Evolutionary conservation across 495 filamentous ascomycete species (phyloP).

Genomic region (Aspergillus hancockii): DNA sequence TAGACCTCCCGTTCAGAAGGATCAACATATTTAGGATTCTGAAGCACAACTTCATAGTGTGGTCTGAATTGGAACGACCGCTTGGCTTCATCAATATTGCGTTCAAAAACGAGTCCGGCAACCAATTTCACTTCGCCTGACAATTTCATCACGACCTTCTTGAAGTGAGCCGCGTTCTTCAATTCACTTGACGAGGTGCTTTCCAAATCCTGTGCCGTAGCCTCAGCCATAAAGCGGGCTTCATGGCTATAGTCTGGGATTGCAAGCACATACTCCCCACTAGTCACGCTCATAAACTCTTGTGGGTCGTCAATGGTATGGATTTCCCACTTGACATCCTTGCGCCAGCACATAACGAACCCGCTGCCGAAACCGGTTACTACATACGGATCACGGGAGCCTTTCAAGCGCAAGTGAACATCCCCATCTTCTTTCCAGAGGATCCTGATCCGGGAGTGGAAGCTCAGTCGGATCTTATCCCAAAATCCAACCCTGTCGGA

Average conservation of each 20-base stretch:
- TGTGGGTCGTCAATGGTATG: conserved; percentile 79
- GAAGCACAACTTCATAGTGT: conserved; percentile 89
- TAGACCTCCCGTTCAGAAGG: conserved; percentile 60
- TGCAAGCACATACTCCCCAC: conserved; percentile 89
- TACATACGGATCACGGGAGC: conserved; percentile 87
- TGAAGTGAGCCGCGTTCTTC: conserved; percentile 79
- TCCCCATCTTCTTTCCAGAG: conserved; percentile 94
- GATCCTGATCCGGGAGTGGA: conserved; percentile 88
- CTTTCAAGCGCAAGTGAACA: conserved; percentile 91
- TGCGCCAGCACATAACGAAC: conserved; percentile 97
- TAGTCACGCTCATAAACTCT: conserved; percentile 93
- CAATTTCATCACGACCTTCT: conserved; percentile 98
- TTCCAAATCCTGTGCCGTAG: conserved; percentile 59
- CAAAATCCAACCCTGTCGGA: conserved; percentile 96
- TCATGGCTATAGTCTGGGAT: conserved; percentile 91
- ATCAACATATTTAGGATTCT: conserved; percentile 72
- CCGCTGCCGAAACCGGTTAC: conserved; percentile 91
- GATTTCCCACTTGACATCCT: conserved; percentile 84
- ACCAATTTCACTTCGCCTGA: conserved; percentile 91
- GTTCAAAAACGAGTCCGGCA: conserved; percentile 89
- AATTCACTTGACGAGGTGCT: conserved; percentile 62
- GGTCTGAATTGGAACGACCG: conserved; percentile 86
- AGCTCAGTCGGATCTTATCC: conserved; percentile 96
- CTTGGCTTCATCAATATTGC: conserved; percentile 62
- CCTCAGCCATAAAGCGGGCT: conserved; percentile 65